Base-by-base conservation (phyloP, 169 alveolate species). In the Perkinsus olseni region DNA sequence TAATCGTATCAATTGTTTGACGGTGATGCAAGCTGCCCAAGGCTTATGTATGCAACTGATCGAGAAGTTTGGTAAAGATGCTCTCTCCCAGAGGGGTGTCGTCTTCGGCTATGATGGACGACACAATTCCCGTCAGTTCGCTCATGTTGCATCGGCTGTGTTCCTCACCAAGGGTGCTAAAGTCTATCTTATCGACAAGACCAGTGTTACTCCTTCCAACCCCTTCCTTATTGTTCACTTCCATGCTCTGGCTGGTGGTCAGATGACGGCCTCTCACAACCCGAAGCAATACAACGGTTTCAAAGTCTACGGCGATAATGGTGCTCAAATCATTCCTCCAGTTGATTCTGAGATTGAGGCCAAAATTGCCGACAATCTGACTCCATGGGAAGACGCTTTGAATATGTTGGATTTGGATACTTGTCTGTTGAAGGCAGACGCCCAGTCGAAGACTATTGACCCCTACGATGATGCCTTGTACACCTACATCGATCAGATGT, bases 231-330 rank as follows among this genome's bases (percentile, higher is more conserved):
- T 95, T 93, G 92, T 94, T 24, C 94, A 95, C 45, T 94, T 93
- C 38, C 95, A 94, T 74, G 94, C 96, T 40, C 93, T 96, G 31
- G 93, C 95, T 40, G 98, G 98, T 28, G 94, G 95, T 39, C 93
- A 95, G 97, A 93, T 96, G 39, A 96, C 98, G 74, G 98, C 97
- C 38, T 95, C 97, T 51, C 97, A 96, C 92, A 93, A 94, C 48
- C 96, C 97, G 74, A 96, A 95, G 82, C 74, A 96, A 74, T 96
- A 95, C 91, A 95, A 96, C 91, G 97, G 97, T 4, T 93, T 95
- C 82, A 96, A 95, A 93, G 95, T 96, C 24, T 96, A 95, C 74
- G 95, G 95, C 91, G 94, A 93, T 36, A 94, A 96, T 92, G 97
- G 98, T 36, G 95, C 96, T 24, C 96, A 95, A 38, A 95, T 96